Evolutionary conservation across 2,329 filamentous ascomycete genomes (phyloP).

Genomic region (Fusarium albidum): DNA sequence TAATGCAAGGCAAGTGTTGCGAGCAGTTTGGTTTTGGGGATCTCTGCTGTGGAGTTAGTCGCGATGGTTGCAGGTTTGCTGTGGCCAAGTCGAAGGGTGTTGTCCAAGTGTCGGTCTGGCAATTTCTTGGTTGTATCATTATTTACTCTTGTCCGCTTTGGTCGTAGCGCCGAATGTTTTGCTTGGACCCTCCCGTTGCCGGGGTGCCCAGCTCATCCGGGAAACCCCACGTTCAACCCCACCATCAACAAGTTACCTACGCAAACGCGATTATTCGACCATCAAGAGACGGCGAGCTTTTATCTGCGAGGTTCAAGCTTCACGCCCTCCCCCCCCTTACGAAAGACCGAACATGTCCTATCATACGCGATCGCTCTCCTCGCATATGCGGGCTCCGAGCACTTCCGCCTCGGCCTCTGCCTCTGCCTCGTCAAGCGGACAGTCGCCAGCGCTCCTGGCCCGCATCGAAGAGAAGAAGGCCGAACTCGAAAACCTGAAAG

Average conservation of each 20-base stretch:
- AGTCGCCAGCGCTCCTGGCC: conserved; percentile 74
- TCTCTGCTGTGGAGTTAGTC: conserved; percentile 28
- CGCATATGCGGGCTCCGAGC: conserved; percentile 72
- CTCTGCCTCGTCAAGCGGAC: conserved; percentile 59
- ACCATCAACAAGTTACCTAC: conserved; percentile 24
- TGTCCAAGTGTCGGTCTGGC: conserved; percentile 36
- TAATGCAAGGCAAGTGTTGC: conserved; percentile 35
- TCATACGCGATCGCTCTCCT: conserved; percentile 65
- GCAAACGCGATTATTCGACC: conserved; percentile 27
- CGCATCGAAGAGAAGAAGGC: conserved; percentile 87
- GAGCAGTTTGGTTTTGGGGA: conserved; percentile 2
- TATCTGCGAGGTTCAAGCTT: background rate
- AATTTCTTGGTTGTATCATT: conserved; percentile 43
- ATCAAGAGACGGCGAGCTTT: conserved; percentile 5
- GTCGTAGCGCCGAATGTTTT: conserved; percentile 32
- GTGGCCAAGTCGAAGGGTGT: conserved; percentile 30
- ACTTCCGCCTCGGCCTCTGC: conserved; percentile 43
- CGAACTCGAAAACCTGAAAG: conserved; percentile 80
- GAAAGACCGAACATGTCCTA: conserved; percentile 59
- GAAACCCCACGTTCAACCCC: conserved; percentile 40
- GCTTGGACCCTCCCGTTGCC: conserved; percentile 41
- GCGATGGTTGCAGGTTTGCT: conserved; percentile 18
- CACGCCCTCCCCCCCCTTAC: background rate
- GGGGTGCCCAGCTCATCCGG: conserved; percentile 27
- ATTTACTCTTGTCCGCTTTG: conserved; percentile 45